Base-by-base conservation (phyloP, 2,329 filamentous ascomycete genomes). In the Parasarocladium wereldwijsianum region DNA sequence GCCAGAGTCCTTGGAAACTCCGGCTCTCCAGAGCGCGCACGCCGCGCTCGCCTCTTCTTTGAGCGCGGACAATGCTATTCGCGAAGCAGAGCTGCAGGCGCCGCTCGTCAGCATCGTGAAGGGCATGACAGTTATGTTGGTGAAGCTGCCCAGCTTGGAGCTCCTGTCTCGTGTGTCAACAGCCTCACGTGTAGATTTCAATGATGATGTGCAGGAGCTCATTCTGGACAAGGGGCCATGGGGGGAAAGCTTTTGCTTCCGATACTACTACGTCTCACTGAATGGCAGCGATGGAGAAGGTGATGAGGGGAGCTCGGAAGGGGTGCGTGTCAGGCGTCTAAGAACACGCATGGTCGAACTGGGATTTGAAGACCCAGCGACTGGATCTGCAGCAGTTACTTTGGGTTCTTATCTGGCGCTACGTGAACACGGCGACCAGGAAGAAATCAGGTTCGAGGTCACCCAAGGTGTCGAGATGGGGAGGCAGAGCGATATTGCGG, bases 91-190 rank as follows among this genome's bases (percentile, higher is more conserved):
- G 47, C 38, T 55, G 18, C 35, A 40, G 8, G 58, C 63, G 7
- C 62, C 66, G 10, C 43, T 70, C 12, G 62, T 73, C 33, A 74
- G 67, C 38, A 69, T 85, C 26, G 78, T 84, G 20, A 70, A 70
- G 25, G 81, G 80, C 27, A 78, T 86, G 74, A 70, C 69, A 1
- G 85, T 84, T 48, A 51, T 71, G n/a, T 63, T 82, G 18, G 57
- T 79, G 10, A 55, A 68, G 39, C 57, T 90, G 14, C 58, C 67
- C 0, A 63, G 60, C 32, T 50, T 82, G 8, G 70, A 71, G 17
- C 60, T 65, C 6, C 58, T 87, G 12, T 60, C 53, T 5, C 40
- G 50, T 9, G 54, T 60, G 3, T 39, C 50, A 17, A 39, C 40
- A 4, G 42, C 47, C 19, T 40, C 42, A 17, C 44, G 55, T 9